Evolutionary conservation across 2,329 filamentous ascomycete species (phyloP).

Genomic region (Cercospora sp.): DNA sequence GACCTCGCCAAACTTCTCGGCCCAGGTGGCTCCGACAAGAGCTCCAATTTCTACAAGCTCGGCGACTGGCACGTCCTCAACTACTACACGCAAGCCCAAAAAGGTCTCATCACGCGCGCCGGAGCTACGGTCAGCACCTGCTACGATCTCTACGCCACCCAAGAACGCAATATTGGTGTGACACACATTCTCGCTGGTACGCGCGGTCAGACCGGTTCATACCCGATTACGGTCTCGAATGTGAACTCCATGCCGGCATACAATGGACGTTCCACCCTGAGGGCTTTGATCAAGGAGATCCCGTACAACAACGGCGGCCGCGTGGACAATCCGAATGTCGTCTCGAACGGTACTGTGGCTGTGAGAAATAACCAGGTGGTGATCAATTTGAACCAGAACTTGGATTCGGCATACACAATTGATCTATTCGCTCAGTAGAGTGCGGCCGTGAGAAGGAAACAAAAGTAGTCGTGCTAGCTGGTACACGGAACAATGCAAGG

Average conservation of each 20-base stretch:
- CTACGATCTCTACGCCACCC: neutral
- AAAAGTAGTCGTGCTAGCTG: neutral
- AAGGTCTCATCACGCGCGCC: neutral
- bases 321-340: neutral
- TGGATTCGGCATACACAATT: neutral
- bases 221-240: neutral
- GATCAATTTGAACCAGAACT: neutral
- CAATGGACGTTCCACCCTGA: neutral
- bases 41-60: neutral
- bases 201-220: neutral
- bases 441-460: neutral
- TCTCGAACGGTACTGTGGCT: neutral
- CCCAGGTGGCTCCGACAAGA: neutral
- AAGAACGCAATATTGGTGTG: neutral
- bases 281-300: neutral
- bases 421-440: conserved; percentile 1
- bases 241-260: neutral
- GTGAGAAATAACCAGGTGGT: conserved; percentile 2
- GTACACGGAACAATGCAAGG: neutral
- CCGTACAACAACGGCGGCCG: neutral
- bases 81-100: neutral
- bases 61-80: conserved; percentile 5
- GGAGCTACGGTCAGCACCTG: neutral
- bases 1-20: conserved; percentile 4
- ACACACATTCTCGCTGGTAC: neutral